Evolutionary conservation across 2,329 filamentous ascomycete genomes (phyloP).

Genomic region (Microsporum ferrugineum): DNA sequence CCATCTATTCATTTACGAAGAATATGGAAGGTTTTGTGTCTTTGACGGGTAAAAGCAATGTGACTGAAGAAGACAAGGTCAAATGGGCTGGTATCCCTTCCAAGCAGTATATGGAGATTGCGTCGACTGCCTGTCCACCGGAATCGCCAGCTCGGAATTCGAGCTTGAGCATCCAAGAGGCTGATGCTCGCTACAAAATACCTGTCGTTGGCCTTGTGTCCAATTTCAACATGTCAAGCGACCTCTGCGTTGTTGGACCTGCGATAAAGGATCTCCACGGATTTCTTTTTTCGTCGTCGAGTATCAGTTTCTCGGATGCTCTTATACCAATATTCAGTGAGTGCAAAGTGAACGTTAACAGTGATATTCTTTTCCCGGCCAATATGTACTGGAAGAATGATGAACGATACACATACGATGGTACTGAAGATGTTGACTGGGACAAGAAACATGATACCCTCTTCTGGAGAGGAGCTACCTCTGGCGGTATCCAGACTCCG

Average conservation of each 20-base stretch:
- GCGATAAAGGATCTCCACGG: constrained; percentile 38
- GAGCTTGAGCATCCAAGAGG: constrained; percentile 21
- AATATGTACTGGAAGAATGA: constrained; percentile 41
- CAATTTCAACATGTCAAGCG: constrained; percentile 38
- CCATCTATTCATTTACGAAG: neutral
- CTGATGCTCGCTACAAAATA: constrained; percentile 26
- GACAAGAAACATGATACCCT: constrained; percentile 30
- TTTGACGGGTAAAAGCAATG: neutral
- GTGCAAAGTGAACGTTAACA: constrained; percentile 41
- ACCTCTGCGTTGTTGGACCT: constrained; percentile 35
- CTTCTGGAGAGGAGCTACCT: constrained; percentile 40
- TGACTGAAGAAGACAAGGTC: neutral
- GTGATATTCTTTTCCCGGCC: constrained; percentile 42
- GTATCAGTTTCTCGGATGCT: constrained; percentile 32
- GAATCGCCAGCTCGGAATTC: constrained; percentile 27
- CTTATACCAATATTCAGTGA: constrained; percentile 42
- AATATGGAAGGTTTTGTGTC: constrained; percentile 1
- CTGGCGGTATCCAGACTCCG: constrained; percentile 36
- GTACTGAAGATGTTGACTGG: constrained; percentile 27
- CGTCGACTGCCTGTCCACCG: constrained; percentile 17
- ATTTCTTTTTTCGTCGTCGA: constrained; percentile 39
- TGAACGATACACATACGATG: constrained; percentile 20
- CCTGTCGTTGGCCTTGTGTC: constrained; percentile 31
- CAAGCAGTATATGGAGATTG: constrained; percentile 3
- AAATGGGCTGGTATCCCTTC: neutral